These are phyloP conservation scores for Neocallimastix lanati DNA, from an alignment of 192 early-diverging fungal species.

Conservation along the genomic window DNA sequence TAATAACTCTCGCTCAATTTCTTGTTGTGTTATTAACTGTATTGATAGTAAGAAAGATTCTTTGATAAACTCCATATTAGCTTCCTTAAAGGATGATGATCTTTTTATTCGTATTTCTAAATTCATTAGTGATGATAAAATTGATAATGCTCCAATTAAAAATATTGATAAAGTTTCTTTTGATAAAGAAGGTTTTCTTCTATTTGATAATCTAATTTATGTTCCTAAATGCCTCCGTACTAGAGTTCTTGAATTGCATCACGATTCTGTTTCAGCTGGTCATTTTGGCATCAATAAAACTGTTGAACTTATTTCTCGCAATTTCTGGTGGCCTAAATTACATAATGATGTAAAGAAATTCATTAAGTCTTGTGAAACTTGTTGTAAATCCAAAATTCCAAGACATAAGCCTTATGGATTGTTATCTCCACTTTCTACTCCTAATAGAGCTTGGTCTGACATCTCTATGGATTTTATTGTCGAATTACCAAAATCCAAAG, in stretches of 20 bases:
- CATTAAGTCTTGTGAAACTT: slow-evolving; percentile 12
- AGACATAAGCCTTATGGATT: slow-evolving; percentile 15
- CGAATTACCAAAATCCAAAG: slow-evolving; percentile 4
- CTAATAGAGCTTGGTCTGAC: slow-evolving; percentile 13
- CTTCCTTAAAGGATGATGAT: too few species aligned
- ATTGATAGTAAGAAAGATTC: too few species aligned
- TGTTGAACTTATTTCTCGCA: slow-evolving; percentile 10
- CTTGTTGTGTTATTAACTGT: too few species aligned
- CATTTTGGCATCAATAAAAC: slow-evolving; percentile 17
- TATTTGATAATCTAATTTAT: too few species aligned
- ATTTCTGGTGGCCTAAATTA: slow-evolving; percentile 15
- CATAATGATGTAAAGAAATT: slow-evolving; percentile 11
- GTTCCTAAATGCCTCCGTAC: too few species aligned
- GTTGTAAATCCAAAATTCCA: slow-evolving; percentile 10
- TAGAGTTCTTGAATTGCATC: not conserved
- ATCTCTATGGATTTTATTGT: slow-evolving; percentile 29
- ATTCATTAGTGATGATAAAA: too few species aligned
- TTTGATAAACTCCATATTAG: too few species aligned
- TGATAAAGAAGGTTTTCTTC: too few species aligned
- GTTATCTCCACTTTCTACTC: slow-evolving; percentile 11
- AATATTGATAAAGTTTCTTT: too few species aligned
- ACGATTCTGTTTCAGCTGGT: slow-evolving; percentile 11
- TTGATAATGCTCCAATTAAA: too few species aligned
- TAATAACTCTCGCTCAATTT: too few species aligned
- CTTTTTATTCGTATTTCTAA: too few species aligned